Base-by-base conservation (phyloP, 768 basidiomycete genomes). In the Dentipellis fragilis region DNA sequence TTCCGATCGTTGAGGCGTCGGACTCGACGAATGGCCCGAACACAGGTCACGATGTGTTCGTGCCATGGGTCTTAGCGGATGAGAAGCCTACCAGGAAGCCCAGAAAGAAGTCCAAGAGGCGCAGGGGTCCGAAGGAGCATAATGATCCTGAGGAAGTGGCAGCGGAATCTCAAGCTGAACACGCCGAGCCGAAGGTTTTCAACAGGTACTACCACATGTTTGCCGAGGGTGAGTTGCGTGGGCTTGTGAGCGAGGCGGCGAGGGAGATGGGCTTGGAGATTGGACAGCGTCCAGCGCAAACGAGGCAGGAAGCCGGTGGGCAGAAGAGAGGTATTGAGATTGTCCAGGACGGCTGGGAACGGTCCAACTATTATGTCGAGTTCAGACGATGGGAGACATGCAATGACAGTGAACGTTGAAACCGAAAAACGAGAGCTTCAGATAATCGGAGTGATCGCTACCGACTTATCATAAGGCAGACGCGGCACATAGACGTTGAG, bases 121-220 rank as follows among this genome's bases (percentile, higher is more conserved):
- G 50, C 21, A 54, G 46, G 37, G 49, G 34, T 29, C 35, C 17
- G 22, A 10, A 55, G 29, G 46, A 57, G 29, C 21, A 21, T 29
- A 37, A 55, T 23, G 35, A 48, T 46, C 17, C 40, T 42, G 46
- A 37, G 49, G 14, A 19, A 50, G 12, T 2, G 1, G 5, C n/a
- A 10, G 22, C 45, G 36, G 50, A 42, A 34, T 40, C 3, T 11
- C 11, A 54, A 19, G 21, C 50, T 35, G 49, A 56, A n/a, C 46
- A 35, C 14, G 11, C 14, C 12, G 52, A 35, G 56, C 68, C 69
- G 50, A 72, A 79, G 59, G 75, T 87, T 3, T 89, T 82, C 71
- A 84, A 93, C 65, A 79, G 96, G 54, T 99, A 96, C 66, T 99
- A 99, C 66, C 96, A 99, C 67, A 89, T 99, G 80, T 99, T 97